Evolutionary conservation across 768 basidiomycete species (phyloP).

Genomic region (Kwoniella mangroviensis): DNA sequence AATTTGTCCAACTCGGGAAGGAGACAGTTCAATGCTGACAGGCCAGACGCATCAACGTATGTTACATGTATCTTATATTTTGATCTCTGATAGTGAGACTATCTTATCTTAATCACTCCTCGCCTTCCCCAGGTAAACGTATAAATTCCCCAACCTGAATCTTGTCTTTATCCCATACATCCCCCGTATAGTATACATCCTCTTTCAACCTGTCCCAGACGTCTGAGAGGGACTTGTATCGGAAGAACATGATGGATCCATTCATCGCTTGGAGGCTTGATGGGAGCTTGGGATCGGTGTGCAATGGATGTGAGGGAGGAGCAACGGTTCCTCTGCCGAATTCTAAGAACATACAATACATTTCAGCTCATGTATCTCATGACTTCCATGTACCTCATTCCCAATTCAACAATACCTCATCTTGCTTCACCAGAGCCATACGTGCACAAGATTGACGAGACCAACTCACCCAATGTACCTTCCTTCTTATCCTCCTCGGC

Average conservation of each 20-base stretch:
- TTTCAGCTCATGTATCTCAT: background rate
- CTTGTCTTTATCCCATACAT: slow-evolving; percentile 55
- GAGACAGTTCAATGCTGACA: too few species aligned
- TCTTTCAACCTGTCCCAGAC: slow-evolving; percentile 42
- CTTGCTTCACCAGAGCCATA: background rate
- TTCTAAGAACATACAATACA: background rate
- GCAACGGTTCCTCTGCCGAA: slow-evolving; percentile 26
- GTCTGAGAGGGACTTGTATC: slow-evolving; percentile 41
- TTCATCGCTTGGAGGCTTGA: slow-evolving; percentile 34
- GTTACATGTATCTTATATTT: too few species aligned
- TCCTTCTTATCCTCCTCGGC: slow-evolving; percentile 38
- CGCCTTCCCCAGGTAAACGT: slow-evolving; percentile 12
- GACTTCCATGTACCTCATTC: background rate
- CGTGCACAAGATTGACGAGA: background rate
- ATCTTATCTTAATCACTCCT: slow-evolving; percentile 1
- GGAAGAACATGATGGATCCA: slow-evolving; percentile 45
- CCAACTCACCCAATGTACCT: slow-evolving; percentile 19
- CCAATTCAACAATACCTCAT: background rate
- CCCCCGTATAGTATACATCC: slow-evolving; percentile 53
- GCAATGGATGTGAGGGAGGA: slow-evolving; percentile 7
- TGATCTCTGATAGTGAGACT: background rate
- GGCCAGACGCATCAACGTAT: too few species aligned
- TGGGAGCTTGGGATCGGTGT: slow-evolving; percentile 20
- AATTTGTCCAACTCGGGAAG: background rate
- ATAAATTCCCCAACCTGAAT: slow-evolving; percentile 47